These are phyloP conservation scores for Neopestalotiopsis sp. DNA, from an alignment of 2,329 filamentous ascomycete species.

Conservation along the genomic window DNA sequence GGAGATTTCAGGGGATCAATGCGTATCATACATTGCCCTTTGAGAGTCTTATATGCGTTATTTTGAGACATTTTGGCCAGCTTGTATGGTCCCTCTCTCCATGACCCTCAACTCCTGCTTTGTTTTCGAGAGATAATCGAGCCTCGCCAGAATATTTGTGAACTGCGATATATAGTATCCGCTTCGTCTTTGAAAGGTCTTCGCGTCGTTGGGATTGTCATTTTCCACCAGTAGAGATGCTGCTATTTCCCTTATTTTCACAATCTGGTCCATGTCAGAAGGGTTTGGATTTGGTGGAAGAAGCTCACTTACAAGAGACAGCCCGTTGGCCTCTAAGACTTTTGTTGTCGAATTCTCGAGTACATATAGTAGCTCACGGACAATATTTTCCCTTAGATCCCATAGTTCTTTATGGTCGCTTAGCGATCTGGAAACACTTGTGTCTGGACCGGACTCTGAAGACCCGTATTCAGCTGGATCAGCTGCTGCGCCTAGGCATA, in stretches of 20 bases:
- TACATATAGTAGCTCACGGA: not conserved
- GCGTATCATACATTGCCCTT: not conserved
- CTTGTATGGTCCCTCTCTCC: not conserved
- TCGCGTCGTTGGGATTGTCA: not conserved
- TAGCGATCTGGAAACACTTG: not conserved
- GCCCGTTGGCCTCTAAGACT: conserved; percentile 29
- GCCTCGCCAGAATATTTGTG: not conserved
- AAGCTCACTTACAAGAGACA: conserved; percentile 24
- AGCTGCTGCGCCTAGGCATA: conserved; percentile 20
- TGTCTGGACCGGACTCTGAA: not conserved
- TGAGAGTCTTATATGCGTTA: not conserved
- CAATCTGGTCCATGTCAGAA: not conserved
- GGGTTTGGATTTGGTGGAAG: not conserved
- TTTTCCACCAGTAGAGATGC: conserved; percentile 25
- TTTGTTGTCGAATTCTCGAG: not conserved
- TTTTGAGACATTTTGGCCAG: not conserved
- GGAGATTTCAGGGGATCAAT: too few relatives aligned
- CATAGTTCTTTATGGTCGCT: not conserved
- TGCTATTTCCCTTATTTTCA: conserved; percentile 34
- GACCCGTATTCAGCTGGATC: conserved; percentile 9
- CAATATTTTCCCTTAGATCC: not conserved
- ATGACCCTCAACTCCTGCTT: not conserved
- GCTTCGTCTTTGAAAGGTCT: not conserved
- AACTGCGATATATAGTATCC: not conserved
- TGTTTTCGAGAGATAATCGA: not conserved